These are phyloP conservation scores for Bjerkandera adusta DNA, from an alignment of 1,284 basidiomycete genomes.

Conservation along the genomic window DNA sequence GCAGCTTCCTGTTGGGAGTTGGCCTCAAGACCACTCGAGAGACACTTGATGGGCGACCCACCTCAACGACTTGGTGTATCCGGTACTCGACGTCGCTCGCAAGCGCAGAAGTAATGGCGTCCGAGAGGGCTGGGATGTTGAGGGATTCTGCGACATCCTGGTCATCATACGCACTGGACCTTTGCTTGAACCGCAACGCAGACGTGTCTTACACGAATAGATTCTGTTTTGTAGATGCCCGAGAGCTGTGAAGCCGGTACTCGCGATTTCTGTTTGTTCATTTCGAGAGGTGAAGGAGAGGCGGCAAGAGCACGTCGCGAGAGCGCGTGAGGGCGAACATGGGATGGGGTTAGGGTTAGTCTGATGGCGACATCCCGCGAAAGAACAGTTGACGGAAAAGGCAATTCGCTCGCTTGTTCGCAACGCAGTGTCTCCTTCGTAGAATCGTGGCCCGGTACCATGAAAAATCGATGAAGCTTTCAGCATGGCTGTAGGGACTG, in stretches of 20 bases:
- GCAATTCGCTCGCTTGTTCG: no score
- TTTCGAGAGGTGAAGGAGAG: neutral
- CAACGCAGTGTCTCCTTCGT: no score
- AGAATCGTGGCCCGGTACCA: no score
- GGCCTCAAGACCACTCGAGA: neutral
- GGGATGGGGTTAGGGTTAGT: no score
- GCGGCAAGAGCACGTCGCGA: neutral
- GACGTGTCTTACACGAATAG: constrained; percentile 48
- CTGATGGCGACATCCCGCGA: no score
- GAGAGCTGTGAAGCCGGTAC: constrained; percentile 37
- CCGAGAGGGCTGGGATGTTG: constrained; percentile 77
- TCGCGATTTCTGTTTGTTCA: constrained; percentile 23
- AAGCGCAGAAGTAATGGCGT: constrained; percentile 80
- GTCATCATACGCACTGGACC: constrained; percentile 4
- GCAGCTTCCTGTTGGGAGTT: constrained; percentile 78
- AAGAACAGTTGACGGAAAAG: no score
- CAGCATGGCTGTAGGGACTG: no score
- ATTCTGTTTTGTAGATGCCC: constrained; percentile 66
- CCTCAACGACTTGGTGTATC: constrained; percentile 91
- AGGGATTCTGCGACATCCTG: constrained; percentile 93
- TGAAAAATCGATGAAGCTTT: no score
- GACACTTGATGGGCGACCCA: constrained; percentile 28
- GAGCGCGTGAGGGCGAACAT: neutral
- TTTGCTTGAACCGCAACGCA: no score
- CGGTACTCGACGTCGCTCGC: constrained; percentile 98